Conservation (phyloP, 176 grass and related monocot species). For the barley (Hordeum vulgare) region DNA sequence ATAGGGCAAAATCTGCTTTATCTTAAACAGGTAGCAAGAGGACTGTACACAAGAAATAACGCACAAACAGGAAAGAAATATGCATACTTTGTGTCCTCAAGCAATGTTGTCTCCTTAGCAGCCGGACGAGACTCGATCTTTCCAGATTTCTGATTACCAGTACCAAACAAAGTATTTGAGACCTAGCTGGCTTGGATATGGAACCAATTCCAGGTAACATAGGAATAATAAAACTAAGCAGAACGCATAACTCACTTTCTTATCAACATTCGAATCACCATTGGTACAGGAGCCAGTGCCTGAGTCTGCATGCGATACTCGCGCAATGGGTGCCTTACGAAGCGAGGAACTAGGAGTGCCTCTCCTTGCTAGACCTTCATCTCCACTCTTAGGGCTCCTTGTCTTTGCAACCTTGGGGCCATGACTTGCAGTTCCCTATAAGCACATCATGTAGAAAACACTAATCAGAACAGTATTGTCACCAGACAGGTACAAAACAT, state of each 20-base stretch:
- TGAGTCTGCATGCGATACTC: not conserved
- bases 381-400: slow-evolving; percentile 37
- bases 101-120: slow-evolving; percentile 25
- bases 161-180: slow-evolving; percentile 15
- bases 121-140: slow-evolving; percentile 14
- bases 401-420: slow-evolving; percentile 32
- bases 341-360: slow-evolving; percentile 15
- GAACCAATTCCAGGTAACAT: not conserved
- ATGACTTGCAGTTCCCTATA: slow-evolving; percentile 32
- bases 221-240: not conserved
- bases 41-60: not conserved
- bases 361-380: slow-evolving; percentile 33
- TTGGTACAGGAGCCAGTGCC: not conserved
- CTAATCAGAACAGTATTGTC: not conserved
- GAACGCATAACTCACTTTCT: slow-evolving; percentile 20
- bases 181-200: not conserved
- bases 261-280: not conserved
- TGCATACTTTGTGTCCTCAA: slow-evolving; percentile 32
- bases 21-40: not conserved
- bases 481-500: not conserved
- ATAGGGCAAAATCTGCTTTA: not conserved
- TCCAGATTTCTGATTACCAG: slow-evolving; percentile 27
- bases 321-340: slow-evolving; percentile 16
- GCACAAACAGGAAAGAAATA: slow-evolving; percentile 2
- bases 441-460: not conserved